Percentiles rank a stretch among this genome's conserved stretches.
Evolutionary conservation across 2,329 filamentous ascomycete species (phyloP).

Genomic region (Sphaerulina musiva): DNA sequence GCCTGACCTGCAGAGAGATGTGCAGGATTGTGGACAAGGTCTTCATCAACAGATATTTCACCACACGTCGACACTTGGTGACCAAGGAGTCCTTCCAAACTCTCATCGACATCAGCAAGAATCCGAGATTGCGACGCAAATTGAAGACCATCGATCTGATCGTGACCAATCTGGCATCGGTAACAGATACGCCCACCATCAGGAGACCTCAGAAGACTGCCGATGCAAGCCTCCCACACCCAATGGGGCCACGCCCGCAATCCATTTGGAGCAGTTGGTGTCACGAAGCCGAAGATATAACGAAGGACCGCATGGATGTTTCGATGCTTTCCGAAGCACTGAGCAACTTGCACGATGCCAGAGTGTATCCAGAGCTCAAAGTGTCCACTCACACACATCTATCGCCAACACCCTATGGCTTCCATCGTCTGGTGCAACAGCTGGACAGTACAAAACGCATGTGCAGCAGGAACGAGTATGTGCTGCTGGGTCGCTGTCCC

Average conservation of each 20-base stretch:
- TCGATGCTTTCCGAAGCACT: constrained; percentile 4
- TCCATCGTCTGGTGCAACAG: constrained; percentile 1
- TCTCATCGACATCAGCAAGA: constrained; percentile 3
- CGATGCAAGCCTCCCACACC: neutral
- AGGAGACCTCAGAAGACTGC: neutral
- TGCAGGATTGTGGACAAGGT: constrained; percentile 1
- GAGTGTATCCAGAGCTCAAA: constrained; percentile 1
- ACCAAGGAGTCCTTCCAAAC: constrained; percentile 4
- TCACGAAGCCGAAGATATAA: neutral
- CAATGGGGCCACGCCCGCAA: neutral
- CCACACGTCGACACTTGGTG: neutral
- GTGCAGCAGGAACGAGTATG: neutral
- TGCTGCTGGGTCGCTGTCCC: constrained; percentile 1
- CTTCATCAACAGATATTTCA: constrained; percentile 7
- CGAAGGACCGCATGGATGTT: neutral
- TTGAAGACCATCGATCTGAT: constrained; percentile 4
- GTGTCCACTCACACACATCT: constrained; percentile 3
- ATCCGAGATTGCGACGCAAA: neutral
- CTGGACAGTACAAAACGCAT: neutral
- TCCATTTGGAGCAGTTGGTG: constrained; percentile 2
- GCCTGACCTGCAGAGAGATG: constrained; percentile 1
- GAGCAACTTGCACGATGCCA: neutral
- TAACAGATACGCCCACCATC: neutral
- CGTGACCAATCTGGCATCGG: constrained; percentile 1
- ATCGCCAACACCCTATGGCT: constrained; percentile 2